Evolutionary conservation across 1,139 yeast genomes (phyloP), one percentile per base, ranked within the genome.

Genomic region (Zygosaccharomyces sapae): DNA sequence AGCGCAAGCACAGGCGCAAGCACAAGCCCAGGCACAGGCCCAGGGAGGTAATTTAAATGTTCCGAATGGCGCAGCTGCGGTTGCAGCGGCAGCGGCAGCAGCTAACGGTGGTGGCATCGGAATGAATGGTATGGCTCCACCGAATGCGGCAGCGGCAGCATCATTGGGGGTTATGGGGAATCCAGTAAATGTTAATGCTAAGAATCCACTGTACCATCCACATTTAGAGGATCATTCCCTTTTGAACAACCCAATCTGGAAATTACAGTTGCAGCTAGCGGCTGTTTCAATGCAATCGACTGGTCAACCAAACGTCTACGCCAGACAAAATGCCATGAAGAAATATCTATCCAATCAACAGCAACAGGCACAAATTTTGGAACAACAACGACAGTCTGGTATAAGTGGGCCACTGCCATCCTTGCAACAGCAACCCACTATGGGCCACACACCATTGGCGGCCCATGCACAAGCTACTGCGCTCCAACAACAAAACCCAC

Each of bases 281-380:
- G 88, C 83, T 53, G 69, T 86, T 38, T 86, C 96, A 4, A 77
- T 96, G 67, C 81, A 79, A 54, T 79, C 90, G 12, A 75, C 72
- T 52, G 68, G 68, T 4, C 70, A 74, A 38, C 89, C 97, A 7
- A 97, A 92, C 68, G 85, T 78, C 57, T 92, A 89, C 68, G 98
- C 98, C 3, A 78, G 97, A 54, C 86, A 86, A 58, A 95, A 94
- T 47, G 97, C 97, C 2, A 78, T 87, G 49, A 79, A 86, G 46
- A 63, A 63, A 50, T 62, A 61, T 41, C 43, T 61, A 30, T 58
- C 59, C 3, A 59, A 51, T 42, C 57, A 71, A 80, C 71, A 76
- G 77, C 66, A 66, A 68, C 41, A 76, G 76, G 42, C 38, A 38
- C 34, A 46, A 41, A 13, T 50, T 38, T 50, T 47, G 44, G 43